phyloP scores from a whole-genome alignment of 306 rosid species.

The Sicyos edulis region DNA sequence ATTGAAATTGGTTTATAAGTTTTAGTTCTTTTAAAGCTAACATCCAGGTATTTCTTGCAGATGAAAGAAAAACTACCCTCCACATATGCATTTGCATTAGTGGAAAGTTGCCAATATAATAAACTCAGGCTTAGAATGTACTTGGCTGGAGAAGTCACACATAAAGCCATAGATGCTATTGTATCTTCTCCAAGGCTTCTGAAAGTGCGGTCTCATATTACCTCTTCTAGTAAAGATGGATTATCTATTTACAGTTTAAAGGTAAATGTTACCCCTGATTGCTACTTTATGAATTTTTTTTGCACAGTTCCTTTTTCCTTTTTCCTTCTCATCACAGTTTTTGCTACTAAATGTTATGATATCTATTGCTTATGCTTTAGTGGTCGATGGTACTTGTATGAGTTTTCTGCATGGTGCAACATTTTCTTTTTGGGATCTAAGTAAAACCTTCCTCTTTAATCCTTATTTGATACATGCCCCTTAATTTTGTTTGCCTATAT shows the following conservation, averaged over 20 bases:
- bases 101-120: conserved; percentile 47
- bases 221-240: conserved; percentile 46
- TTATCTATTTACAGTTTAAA: conserved; percentile 55
- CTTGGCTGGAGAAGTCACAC: conserved; percentile 59
- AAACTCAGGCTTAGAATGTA: conserved; percentile 62
- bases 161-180: conserved; percentile 34
- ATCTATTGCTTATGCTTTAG: conserved; percentile 3
- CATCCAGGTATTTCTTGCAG: conserved; percentile 33
- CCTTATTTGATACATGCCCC: neutral
- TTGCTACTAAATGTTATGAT: neutral
- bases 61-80: conserved; percentile 43
- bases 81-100: conserved; percentile 79
- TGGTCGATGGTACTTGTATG: neutral
- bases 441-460: neutral
- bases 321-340: neutral
- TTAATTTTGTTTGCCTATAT: no score
- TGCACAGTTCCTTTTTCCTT: neutral
- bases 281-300: neutral
- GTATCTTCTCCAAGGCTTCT: conserved; percentile 50
- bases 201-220: conserved; percentile 43
- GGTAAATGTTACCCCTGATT: conserved; percentile 35
- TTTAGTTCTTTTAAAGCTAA: neutral
- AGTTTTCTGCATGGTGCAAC: neutral
- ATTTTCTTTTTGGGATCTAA: neutral
- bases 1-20: neutral